phyloP scores from a whole-genome alignment of 2,329 filamentous ascomycete genomes.

The Tricladium varicosporioides region DNA sequence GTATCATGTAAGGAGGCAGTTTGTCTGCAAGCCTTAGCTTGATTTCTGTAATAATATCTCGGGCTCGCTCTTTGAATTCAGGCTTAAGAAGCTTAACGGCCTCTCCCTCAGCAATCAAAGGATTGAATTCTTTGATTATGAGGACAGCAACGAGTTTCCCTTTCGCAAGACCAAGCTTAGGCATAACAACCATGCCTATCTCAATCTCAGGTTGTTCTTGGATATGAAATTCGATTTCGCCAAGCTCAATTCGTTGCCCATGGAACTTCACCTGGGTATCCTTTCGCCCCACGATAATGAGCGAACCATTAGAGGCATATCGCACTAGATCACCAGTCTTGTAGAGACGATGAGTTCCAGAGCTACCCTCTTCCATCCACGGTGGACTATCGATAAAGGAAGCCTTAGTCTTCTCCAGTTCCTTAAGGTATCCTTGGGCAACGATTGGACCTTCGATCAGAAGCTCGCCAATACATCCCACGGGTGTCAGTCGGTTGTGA shows the following conservation, averaged over 20 bases:
- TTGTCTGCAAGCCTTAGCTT: neutral
- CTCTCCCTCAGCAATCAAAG: neutral
- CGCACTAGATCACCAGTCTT: constrained; percentile 11
- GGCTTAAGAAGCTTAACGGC: neutral
- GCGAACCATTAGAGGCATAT: neutral
- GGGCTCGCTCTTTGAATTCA: neutral
- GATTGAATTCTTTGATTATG: neutral
- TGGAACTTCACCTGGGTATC: constrained; percentile 10
- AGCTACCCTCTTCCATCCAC: constrained; percentile 37
- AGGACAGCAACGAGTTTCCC: neutral
- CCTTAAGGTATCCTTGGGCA: constrained; percentile 58
- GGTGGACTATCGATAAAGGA: constrained; percentile 53
- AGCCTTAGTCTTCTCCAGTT: constrained; percentile 53
- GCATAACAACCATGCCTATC: neutral
- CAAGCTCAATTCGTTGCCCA: constrained; percentile 9
- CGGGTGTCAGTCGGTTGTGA: constrained; percentile 17
- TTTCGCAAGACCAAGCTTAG: neutral
- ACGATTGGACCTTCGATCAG: constrained; percentile 49
- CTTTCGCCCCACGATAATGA: constrained; percentile 38
- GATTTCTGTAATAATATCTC: neutral
- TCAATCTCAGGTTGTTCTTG: neutral
- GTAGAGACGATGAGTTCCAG: neutral
- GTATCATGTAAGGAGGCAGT: constrained; percentile 20
- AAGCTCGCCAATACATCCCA: constrained; percentile 28
- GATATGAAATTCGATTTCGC: constrained; percentile 1